Evolutionary conservation across 148 eudicot genomes (phyloP), one percentile per base, ranked within the genome.

Genomic region (Rhododendron griersonianum): DNA sequence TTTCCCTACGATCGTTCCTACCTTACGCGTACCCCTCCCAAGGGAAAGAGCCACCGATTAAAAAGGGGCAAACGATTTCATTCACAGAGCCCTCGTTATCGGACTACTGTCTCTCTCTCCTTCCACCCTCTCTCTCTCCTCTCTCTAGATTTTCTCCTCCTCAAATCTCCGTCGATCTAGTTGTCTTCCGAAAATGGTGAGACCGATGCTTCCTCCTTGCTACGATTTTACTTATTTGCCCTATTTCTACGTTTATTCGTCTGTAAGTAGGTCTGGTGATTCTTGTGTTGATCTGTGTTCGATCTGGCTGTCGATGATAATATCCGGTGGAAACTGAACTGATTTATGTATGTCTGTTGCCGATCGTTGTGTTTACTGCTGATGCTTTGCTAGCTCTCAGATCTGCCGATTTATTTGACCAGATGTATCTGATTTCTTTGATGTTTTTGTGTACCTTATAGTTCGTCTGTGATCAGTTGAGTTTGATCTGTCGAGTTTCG

Each of bases 101-200:
- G 53, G 71, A 63, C 37, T 6, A 9, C 53, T 45, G 37, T 78
- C 82, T 30, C 19, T 33, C 76, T 0, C 82, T 45, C 76, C 44
- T 35, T 30, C 37, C 76, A 1, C 61, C 65, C 76, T 44, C n/a
- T 30, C 82, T 82, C 75, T 30, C 16, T 30, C 18, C n/a, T 53
- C 83, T 81, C 59, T 83, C 59, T 47, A 16, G 28, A 69, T 44
- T 5, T 33, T 48, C 63, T 84, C 85, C 45, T 84, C 85, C 30
- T 3, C 76, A 19, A 7, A 44, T 25, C 77, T 47, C 85, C 73
- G 79, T 83, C 50, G 59, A 83, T 67, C 85, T 74, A 41, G 85
- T 35, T 71, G 16, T 23, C 44, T 74, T 15, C 78, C 61, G 33
- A 19, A 84, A 63, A 84, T 84, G 85, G 85, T 84, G 79, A 84